A percentile compares a stretch with the other conserved stretches of the same genome.
Conservation (phyloP, 805 yeast species). For the Kurtzmaniella fragi region DNA sequence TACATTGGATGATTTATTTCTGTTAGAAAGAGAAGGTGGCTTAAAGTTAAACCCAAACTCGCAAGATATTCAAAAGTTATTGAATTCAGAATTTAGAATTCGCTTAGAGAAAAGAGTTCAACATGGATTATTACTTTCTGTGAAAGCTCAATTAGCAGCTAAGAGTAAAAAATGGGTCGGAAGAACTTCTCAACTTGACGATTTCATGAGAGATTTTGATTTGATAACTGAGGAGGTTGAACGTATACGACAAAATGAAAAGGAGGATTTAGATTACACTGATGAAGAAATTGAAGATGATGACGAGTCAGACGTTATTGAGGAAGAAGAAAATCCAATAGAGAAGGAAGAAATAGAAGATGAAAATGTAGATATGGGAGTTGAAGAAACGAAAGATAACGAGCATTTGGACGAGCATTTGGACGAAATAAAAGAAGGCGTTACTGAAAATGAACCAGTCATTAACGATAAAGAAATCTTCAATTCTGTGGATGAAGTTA, state of each 20-base stretch:
- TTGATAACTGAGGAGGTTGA: slow-evolving; percentile 23
- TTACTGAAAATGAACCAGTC: background rate
- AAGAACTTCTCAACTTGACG: slow-evolving; percentile 24
- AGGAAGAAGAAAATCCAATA: slow-evolving; percentile 3
- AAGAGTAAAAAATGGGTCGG: slow-evolving; percentile 32
- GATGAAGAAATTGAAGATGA: slow-evolving; percentile 15
- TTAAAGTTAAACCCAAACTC: slow-evolving; percentile 23
- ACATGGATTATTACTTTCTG: slow-evolving; percentile 27
- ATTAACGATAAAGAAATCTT: background rate
- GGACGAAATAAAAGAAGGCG: background rate
- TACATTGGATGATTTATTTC: slow-evolving; percentile 19
- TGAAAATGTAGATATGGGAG: background rate
- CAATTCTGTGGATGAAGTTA: background rate
- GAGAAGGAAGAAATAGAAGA: slow-evolving; percentile 5
- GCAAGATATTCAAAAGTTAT: slow-evolving; percentile 21
- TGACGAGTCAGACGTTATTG: slow-evolving; percentile 9
- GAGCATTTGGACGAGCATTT: background rate
- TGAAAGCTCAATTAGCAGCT: slow-evolving; percentile 24
- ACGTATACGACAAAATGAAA: slow-evolving; percentile 22
- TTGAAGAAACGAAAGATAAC: background rate
- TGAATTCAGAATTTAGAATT: slow-evolving; percentile 28
- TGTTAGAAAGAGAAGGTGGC: slow-evolving; percentile 17
- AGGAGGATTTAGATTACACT: slow-evolving; percentile 20
- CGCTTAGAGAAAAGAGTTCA: slow-evolving; percentile 28
- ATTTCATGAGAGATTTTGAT: slow-evolving; percentile 24